Percentiles rank a stretch among this genome's conserved stretches.
Conservation (phyloP, 495 filamentous ascomycete genomes). For the Aspergillus steynii region DNA sequence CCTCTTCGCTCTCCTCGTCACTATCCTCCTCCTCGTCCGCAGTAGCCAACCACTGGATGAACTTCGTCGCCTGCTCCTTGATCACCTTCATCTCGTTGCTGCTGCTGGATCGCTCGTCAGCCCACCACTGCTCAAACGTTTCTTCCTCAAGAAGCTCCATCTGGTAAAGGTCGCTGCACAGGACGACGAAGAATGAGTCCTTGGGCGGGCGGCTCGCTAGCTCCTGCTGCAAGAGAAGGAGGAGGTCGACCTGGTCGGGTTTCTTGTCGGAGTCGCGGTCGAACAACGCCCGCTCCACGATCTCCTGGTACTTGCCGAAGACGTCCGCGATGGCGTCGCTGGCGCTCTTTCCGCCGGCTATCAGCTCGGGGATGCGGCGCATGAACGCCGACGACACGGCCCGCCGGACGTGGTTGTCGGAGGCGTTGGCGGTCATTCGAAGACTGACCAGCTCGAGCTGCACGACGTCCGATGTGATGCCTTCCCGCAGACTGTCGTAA, state of each 20-base stretch:
- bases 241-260: constrained; percentile 79
- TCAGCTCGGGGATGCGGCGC: constrained; percentile 73
- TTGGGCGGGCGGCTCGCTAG: constrained; percentile 58
- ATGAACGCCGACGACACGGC: constrained; percentile 84
- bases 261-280: constrained; percentile 58
- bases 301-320: constrained; percentile 53
- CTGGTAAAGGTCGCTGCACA: constrained; percentile 79
- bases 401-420: constrained; percentile 80
- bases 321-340: constrained; percentile 66
- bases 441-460: constrained; percentile 88
- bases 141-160: constrained; percentile 88
- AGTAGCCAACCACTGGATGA: constrained; percentile 85
- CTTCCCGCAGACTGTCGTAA: constrained; percentile 73
- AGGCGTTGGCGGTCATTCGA: constrained; percentile 84
- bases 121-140: constrained; percentile 87
- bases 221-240: constrained; percentile 79
- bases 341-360: constrained; percentile 57
- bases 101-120: constrained; percentile 60
- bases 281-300: constrained; percentile 60
- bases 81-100: constrained; percentile 68
- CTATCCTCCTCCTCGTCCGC: constrained; percentile 77
- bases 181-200: constrained; percentile 69
- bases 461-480: constrained; percentile 77
- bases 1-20: constrained; percentile 63
- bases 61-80: constrained; percentile 67